These are phyloP conservation scores for Xylaria intraflava DNA, from an alignment of 495 filamentous ascomycete genomes.

Conservation along the genomic window DNA sequence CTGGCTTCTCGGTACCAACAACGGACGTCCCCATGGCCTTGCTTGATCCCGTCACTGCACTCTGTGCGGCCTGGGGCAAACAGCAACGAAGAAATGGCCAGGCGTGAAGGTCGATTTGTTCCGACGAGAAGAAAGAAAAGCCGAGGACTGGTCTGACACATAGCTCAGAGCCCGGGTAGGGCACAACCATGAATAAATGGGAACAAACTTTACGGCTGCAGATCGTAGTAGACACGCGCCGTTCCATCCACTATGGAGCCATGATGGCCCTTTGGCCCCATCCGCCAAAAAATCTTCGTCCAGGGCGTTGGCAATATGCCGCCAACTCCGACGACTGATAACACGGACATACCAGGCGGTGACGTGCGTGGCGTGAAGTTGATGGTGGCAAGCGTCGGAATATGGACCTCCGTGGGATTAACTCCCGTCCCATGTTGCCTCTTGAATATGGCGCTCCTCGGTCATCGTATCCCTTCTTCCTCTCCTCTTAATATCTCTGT, in stretches of 20 bases:
- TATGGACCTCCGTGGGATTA: too few relatives aligned
- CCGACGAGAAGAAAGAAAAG: neutral
- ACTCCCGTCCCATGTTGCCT: too few relatives aligned
- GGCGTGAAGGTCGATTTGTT: neutral
- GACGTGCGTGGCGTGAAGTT: neutral
- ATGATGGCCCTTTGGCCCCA: neutral
- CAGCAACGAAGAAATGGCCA: neutral
- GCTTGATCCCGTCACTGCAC: neutral
- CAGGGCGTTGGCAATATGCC: neutral
- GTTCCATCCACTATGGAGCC: slow-evolving; percentile 1
- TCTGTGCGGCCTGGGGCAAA: neutral
- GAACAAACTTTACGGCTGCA: neutral
- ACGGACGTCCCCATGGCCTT: neutral
- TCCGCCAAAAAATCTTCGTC: neutral
- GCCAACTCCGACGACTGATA: neutral
- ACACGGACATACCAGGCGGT: neutral
- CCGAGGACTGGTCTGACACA: neutral
- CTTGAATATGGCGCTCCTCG: too few relatives aligned
- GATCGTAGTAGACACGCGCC: neutral
- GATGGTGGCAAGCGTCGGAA: too few relatives aligned
- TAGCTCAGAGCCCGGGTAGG: neutral
- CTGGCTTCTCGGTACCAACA: slow-evolving; percentile 9
- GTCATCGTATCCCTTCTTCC: too few relatives aligned
- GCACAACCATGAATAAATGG: neutral
- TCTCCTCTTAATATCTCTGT: too few relatives aligned